Percentiles rank a stretch among this genome's conserved stretches.
phyloP scores from a whole-genome alignment of 2,329 filamentous ascomycete genomes.

The Talaromyces funiculosus region DNA sequence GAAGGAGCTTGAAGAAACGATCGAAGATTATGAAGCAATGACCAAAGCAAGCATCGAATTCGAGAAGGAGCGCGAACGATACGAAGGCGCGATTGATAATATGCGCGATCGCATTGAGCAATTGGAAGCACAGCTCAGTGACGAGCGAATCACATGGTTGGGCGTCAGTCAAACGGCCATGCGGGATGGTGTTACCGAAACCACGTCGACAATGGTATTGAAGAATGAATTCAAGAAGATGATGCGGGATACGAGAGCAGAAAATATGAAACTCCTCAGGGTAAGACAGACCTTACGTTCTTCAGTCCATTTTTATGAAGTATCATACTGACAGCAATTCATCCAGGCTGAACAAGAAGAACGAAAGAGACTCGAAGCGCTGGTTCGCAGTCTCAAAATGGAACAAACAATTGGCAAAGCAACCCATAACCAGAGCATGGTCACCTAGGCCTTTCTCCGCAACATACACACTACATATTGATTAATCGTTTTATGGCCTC shows the following conservation, averaged over 20 bases:
- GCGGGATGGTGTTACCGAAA: slow-evolving; percentile 43
- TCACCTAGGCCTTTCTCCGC: slow-evolving; percentile 22
- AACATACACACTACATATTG: neutral
- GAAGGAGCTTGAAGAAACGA: slow-evolving; percentile 61
- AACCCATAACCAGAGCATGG: slow-evolving; percentile 28
- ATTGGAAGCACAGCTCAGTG: slow-evolving; percentile 59
- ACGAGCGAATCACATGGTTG: slow-evolving; percentile 63
- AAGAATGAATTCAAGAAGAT: slow-evolving; percentile 75
- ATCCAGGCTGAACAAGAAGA: slow-evolving; percentile 65
- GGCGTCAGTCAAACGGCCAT: slow-evolving; percentile 50
- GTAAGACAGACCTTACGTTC: slow-evolving; percentile 50
- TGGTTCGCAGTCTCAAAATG: slow-evolving; percentile 49
- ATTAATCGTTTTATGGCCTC: neutral
- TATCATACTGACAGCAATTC: neutral
- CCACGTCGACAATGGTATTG: slow-evolving; percentile 62
- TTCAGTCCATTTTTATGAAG: neutral
- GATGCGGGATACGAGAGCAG: slow-evolving; percentile 66
- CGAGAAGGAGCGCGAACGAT: slow-evolving; percentile 62
- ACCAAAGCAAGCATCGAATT: slow-evolving; percentile 65
- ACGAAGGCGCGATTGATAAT: slow-evolving; percentile 59
- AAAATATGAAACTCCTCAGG: slow-evolving; percentile 59
- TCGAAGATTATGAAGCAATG: slow-evolving; percentile 64
- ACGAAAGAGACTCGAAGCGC: slow-evolving; percentile 59
- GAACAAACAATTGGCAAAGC: slow-evolving; percentile 35
- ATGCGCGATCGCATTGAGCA: slow-evolving; percentile 59